Conservation (phyloP, 2,329 filamentous ascomycete species). For the Apiospora malaysiana region DNA sequence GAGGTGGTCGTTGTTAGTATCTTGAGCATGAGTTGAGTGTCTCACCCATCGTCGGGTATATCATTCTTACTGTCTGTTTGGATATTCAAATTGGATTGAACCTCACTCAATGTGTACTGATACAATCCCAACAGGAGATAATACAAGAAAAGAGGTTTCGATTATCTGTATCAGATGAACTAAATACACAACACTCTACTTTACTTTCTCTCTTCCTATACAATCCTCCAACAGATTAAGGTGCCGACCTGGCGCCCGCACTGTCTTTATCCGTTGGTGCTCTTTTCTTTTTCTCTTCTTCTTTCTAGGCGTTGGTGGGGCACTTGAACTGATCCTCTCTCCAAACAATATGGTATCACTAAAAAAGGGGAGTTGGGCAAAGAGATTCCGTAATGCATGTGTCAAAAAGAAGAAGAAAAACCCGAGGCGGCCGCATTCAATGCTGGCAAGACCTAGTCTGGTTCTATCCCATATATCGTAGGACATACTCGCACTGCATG, state of each 20-base stretch:
- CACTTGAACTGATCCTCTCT: neutral
- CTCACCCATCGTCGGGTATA: neutral
- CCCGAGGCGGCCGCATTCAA: constrained; percentile 1
- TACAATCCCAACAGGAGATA: no score
- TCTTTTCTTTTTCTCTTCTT: neutral
- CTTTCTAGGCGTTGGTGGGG: neutral
- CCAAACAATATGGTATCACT: constrained; percentile 13
- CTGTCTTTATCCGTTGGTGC: neutral
- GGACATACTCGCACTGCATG: neutral
- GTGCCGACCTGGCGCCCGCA: neutral
- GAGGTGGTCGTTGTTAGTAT: no score
- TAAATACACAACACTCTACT: neutral
- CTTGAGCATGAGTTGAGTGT: neutral
- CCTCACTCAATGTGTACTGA: no score
- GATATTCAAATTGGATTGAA: neutral
- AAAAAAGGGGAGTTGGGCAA: neutral
- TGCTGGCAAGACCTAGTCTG: neutral
- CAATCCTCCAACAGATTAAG: neutral
- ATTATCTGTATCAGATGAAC: neutral
- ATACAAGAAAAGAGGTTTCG: neutral
- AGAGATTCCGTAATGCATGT: constrained; percentile 6
- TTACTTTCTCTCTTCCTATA: neutral
- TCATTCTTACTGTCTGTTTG: neutral
- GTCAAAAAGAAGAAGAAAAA: neutral
- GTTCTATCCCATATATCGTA: constrained; percentile 5